Base-by-base conservation (phyloP, 495 filamentous ascomycete species). In the Daldinia caldariorum region DNA sequence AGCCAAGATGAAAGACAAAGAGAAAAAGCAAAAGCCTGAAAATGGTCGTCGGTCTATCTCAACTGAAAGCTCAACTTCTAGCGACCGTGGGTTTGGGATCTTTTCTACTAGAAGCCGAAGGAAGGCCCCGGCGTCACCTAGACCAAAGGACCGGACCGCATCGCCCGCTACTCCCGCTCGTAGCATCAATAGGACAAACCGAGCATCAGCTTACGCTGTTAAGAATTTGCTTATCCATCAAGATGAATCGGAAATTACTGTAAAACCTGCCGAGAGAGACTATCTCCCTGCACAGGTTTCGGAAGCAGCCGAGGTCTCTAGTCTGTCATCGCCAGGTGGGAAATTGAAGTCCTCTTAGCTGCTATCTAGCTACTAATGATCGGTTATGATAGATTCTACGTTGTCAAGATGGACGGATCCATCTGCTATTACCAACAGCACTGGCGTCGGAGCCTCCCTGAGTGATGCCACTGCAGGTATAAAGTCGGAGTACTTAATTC, bases 391-490 rank as follows among this genome's bases (percentile, higher is more conserved):
- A 81, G 83, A 81, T 65, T 83, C 82, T 2, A 76, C 78, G 7
- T 61, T 82, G 32, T 84, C 82, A 0, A 81, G 76, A 71, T 74
- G 79, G 69, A 82, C 79, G 16, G 72, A 79, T 3, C 51, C 74
- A 31, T 79, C 81, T 45, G 67, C 74, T 31, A 72, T 76, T 22
- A 76, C 77, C 32, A 71, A 76, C 29, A 74, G 72, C 39, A 74
- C 70, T 41, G 72, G 76, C 61, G 69, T 63, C 9, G 73, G 65
- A 16, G 67, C 63, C 13, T 57, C 71, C 13, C 18, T 61, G 39
- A 74, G 56, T 29, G 70, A 71, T 57, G 18, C 59, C 0, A 32
- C 26, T 14, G 38, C 54, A 9, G 37, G 58, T 41, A 20, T 56
- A 5, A 70, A 61, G 22, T 47, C 64, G 12, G 71, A 74, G 62